A percentile compares a stretch with the other conserved stretches of the same genome.
Conservation (phyloP, 768 basidiomycete species). For the Termitomyces sp. region DNA sequence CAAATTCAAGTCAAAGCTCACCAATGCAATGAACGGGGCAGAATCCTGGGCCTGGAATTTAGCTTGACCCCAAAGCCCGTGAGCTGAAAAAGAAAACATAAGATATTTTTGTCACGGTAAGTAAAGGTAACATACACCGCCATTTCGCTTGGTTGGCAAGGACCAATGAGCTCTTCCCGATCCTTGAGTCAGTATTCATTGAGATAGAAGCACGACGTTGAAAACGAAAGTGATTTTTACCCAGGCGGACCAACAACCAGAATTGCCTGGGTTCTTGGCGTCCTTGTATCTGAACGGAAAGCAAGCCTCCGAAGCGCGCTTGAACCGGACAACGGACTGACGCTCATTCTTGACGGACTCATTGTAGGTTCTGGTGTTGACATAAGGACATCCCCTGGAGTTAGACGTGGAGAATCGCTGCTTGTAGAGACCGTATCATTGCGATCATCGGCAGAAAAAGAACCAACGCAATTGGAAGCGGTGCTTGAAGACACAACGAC, state of each 20-base stretch:
- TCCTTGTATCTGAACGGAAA: conserved; percentile 34
- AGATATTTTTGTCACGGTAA: background rate
- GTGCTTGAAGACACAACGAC: conserved; percentile 27
- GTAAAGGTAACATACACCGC: conserved; percentile 38
- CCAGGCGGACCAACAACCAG: conserved; percentile 62
- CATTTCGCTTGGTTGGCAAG: conserved; percentile 67
- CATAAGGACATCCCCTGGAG: background rate
- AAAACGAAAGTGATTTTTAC: conserved; percentile 21
- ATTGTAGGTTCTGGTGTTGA: conserved; percentile 13
- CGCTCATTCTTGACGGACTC: conserved; percentile 19
- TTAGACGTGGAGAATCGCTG: conserved; percentile 28
- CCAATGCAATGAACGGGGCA: conserved; percentile 62
- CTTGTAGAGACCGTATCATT: conserved; percentile 38
- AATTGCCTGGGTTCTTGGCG: conserved; percentile 51
- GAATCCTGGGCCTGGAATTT: conserved; percentile 63
- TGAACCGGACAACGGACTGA: conserved; percentile 29
- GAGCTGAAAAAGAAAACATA: conserved; percentile 28
- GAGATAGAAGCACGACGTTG: conserved; percentile 3
- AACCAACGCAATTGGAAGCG: conserved; percentile 23
- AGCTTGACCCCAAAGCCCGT: conserved; percentile 74
- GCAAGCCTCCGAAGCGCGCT: conserved; percentile 41
- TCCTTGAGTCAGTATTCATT: conserved; percentile 25
- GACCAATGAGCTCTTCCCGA: conserved; percentile 74
- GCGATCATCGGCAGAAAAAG: conserved; percentile 29
- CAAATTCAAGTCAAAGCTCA: background rate